phyloP scores from a whole-genome alignment of 805 yeast genomes.

The Myxozyma vanderwaltii region DNA sequence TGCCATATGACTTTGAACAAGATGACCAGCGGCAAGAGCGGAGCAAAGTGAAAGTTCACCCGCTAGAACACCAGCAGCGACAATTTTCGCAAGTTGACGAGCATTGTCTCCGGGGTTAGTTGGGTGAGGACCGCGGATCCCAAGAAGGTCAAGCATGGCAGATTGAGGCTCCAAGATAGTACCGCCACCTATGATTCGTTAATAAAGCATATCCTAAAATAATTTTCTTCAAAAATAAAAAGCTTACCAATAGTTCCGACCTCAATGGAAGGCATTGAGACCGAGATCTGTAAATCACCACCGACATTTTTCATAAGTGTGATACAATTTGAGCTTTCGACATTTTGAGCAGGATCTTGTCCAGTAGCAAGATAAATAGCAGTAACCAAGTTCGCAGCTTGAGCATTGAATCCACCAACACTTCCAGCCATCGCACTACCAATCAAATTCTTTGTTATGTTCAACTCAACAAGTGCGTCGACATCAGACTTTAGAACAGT shows the following conservation, averaged over 20 bases:
- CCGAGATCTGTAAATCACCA: constrained; percentile 87
- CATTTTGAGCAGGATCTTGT: constrained; percentile 99
- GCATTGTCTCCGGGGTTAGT: constrained; percentile 94
- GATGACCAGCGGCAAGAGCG: constrained; percentile 97
- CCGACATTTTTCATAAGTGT: constrained; percentile 81
- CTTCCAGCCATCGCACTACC: constrained; percentile 99
- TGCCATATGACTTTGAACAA: constrained; percentile 96
- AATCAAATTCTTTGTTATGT: constrained; percentile 82
- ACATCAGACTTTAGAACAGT: constrained; percentile 90
- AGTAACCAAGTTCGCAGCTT: constrained; percentile 94
- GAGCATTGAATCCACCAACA: constrained; percentile 97
- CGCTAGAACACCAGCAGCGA: constrained; percentile 93
- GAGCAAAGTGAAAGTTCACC: constrained; percentile 93
- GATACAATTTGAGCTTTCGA: constrained; percentile 95
- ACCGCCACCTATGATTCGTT: constrained; percentile 68
- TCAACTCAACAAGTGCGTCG: constrained; percentile 86
- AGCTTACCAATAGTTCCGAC: constrained; percentile 84
- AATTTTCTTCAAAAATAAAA: too few species aligned
- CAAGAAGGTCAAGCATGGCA: constrained; percentile 90
- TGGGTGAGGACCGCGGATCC: constrained; percentile 95
- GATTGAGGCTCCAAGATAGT: constrained; percentile 96
- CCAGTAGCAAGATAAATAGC: constrained; percentile 95
- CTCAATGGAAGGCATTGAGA: constrained; percentile 99
- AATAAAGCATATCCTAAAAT: not conserved
- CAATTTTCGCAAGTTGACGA: constrained; percentile 84